A percentile compares a stretch with the other conserved stretches of the same genome.
Conservation (phyloP, 805 yeast species). For the Wickerhamiella kurtzmanii region DNA sequence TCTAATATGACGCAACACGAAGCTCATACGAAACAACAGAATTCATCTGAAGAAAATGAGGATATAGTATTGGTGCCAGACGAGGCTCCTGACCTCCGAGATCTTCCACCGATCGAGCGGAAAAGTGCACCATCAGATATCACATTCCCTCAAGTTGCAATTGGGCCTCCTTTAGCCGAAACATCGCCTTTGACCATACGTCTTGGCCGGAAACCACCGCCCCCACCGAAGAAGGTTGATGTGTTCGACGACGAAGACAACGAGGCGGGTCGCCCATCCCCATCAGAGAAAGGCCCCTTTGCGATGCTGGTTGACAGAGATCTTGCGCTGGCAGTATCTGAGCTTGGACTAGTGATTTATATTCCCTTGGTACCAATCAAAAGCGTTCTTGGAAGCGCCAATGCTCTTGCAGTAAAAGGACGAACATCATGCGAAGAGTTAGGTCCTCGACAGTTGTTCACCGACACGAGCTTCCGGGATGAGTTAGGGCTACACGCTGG, state of each 20-base stretch:
- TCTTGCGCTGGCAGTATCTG: slow-evolving; percentile 2
- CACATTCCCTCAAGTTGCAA: no score
- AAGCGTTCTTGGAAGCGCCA: background rate
- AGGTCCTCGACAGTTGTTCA: background rate
- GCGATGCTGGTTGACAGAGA: background rate
- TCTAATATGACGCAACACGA: no score
- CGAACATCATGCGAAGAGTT: background rate
- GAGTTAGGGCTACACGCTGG: background rate
- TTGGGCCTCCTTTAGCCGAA: no score
- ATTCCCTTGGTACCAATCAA: slow-evolving; percentile 3
- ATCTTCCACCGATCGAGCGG: background rate
- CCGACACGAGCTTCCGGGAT: background rate
- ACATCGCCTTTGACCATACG: no score
- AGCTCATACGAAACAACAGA: no score
- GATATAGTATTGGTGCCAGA: background rate
- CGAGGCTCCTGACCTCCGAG: background rate
- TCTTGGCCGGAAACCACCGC: no score
- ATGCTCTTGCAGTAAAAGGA: background rate
- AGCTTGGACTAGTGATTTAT: background rate
- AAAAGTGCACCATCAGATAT: background rate
- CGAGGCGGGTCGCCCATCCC: no score
- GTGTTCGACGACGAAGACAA: no score
- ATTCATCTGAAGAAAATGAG: no score
- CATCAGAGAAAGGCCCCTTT: background rate
- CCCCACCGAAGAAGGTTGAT: no score